These are phyloP conservation scores for Ambrosia artemisiifolia DNA, from an alignment of 129 eudicot species.

Conservation along the genomic window DNA sequence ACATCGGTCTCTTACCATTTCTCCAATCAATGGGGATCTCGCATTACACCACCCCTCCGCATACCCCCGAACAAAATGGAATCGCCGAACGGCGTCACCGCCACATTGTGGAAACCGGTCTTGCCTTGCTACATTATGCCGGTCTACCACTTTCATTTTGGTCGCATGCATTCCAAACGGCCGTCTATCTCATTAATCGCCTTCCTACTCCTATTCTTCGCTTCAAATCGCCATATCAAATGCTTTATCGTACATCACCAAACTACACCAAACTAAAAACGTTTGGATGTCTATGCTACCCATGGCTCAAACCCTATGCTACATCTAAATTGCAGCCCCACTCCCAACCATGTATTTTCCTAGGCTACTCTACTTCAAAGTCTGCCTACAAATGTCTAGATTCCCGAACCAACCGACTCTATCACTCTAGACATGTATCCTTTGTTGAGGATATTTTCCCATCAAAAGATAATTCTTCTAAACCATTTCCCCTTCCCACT, in stretches of 20 bases:
- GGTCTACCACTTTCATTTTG: neutral
- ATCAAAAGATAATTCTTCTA: neutral
- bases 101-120: neutral
- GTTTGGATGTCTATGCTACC: slow-evolving; percentile 10
- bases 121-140: neutral
- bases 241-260: neutral
- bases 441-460: neutral
- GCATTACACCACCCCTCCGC: too few relatives aligned
- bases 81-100: neutral
- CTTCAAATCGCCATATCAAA: neutral
- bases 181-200: neutral
- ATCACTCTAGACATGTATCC: neutral
- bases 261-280: neutral
- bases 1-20: neutral
- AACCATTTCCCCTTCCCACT: neutral
- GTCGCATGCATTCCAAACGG: neutral
- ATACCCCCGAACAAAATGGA: too few relatives aligned
- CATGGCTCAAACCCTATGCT: slow-evolving; percentile 8
- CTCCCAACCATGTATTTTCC: slow-evolving; percentile 1
- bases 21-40: too few relatives aligned
- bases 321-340: slow-evolving; percentile 10
- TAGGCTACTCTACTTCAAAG: neutral
- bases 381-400: slow-evolving; percentile 5
- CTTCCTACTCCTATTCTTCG: neutral
- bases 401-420: neutral